These are phyloP conservation scores for Ilyonectria destructans DNA, from an alignment of 2,329 filamentous ascomycete species.

Conservation along the genomic window DNA sequence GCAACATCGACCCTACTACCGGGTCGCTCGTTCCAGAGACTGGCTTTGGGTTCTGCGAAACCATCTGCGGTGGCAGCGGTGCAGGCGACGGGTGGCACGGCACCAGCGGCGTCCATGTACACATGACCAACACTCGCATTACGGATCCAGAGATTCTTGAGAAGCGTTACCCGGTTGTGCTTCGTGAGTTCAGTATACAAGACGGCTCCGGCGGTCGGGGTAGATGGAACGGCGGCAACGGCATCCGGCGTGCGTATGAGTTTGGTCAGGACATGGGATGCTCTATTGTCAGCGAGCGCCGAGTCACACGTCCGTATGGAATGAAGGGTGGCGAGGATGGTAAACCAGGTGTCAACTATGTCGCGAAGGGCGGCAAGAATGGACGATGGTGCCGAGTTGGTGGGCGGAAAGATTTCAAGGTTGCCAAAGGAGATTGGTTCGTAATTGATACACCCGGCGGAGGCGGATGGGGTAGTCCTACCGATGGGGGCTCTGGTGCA, in stretches of 20 bases:
- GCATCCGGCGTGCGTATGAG: slow-evolving; percentile 83
- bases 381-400: slow-evolving; percentile 19
- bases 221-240: slow-evolving; percentile 79
- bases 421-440: slow-evolving; percentile 17
- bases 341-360: slow-evolving; percentile 19
- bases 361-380: background rate
- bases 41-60: slow-evolving; percentile 91
- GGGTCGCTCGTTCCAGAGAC: slow-evolving; percentile 54
- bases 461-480: slow-evolving; percentile 21
- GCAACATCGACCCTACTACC: slow-evolving; percentile 60
- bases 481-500: background rate
- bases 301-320: slow-evolving; percentile 20
- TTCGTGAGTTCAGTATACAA: slow-evolving; percentile 79
- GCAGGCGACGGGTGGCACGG: slow-evolving; percentile 83
- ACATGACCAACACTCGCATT: slow-evolving; percentile 91
- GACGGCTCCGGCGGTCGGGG: slow-evolving; percentile 72
- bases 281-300: slow-evolving; percentile 22
- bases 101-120: slow-evolving; percentile 82
- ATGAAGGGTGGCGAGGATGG: slow-evolving; percentile 29
- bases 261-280: slow-evolving; percentile 58
- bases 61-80: slow-evolving; percentile 84
- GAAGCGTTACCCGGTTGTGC: slow-evolving; percentile 77
- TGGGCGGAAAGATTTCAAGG: slow-evolving; percentile 21
- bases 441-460: slow-evolving; percentile 28
- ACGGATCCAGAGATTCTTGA: slow-evolving; percentile 87